Percentiles rank a stretch among this genome's conserved stretches.
Evolutionary conservation across 129 eudicot species (phyloP).

Genomic region (Kitagawia praeruptora): DNA sequence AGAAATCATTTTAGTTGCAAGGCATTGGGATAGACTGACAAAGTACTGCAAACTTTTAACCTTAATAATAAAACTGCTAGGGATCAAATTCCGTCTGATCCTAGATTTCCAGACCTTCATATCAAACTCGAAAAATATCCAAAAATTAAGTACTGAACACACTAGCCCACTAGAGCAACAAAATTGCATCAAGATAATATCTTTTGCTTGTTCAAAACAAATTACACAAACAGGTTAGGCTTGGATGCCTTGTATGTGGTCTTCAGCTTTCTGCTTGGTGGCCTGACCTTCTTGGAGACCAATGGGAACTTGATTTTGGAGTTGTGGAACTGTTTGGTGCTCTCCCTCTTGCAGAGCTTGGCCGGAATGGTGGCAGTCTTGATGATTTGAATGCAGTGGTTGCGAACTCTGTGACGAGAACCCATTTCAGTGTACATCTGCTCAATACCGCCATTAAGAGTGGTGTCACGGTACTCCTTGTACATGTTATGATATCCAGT

Average conservation of each 20-base stretch:
- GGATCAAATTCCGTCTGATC: not conserved
- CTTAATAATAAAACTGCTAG: not conserved
- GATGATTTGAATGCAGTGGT: slow-evolving; percentile 84
- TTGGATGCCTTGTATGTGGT: slow-evolving; percentile 91
- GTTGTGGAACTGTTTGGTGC: slow-evolving; percentile 82
- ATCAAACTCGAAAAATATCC: not conserved
- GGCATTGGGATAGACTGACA: not conserved
- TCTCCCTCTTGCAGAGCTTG: slow-evolving; percentile 93
- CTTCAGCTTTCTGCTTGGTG: slow-evolving; percentile 88
- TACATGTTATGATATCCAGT: slow-evolving; percentile 94
- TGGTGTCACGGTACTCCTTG: slow-evolving; percentile 92
- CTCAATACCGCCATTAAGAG: slow-evolving; percentile 70
- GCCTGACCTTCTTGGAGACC: slow-evolving; percentile 82
- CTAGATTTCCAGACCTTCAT: not conserved
- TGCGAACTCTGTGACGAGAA: slow-evolving; percentile 87
- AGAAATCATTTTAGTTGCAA: not conserved
- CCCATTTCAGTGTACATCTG: slow-evolving; percentile 99
- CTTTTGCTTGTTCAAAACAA: not conserved
- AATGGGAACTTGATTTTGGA: slow-evolving; percentile 84
- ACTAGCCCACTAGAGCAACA: slow-evolving; percentile 7
- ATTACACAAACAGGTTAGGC: slow-evolving; percentile 89
- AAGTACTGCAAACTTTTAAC: not conserved
- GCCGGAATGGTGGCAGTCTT: slow-evolving; percentile 88
- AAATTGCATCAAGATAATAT: slow-evolving; percentile 12
- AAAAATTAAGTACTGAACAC: not conserved